Evolutionary conservation across 1,284 basidiomycete genomes (phyloP).

Genomic region (Neonothopanus nambi): DNA sequence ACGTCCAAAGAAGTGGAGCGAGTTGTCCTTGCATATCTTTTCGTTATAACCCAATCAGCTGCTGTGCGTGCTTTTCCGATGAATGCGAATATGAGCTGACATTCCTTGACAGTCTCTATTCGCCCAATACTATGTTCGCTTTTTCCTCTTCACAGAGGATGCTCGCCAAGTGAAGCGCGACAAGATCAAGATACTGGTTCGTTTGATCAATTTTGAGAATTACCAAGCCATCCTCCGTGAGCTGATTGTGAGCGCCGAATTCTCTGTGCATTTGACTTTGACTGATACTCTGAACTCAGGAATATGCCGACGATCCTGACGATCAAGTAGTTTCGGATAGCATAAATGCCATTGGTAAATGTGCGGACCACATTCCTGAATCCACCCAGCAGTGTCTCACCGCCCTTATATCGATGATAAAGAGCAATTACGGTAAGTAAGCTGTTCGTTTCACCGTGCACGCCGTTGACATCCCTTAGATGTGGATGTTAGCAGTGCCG

Average conservation of each 20-base stretch:
- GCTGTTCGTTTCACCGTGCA: not conserved
- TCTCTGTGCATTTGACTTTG: constrained; percentile 4
- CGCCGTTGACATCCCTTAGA: constrained; percentile 41
- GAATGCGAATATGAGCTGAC: constrained; percentile 8
- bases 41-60: constrained; percentile 57
- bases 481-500: constrained; percentile 71
- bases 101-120: constrained; percentile 52
- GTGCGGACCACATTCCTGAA: constrained; percentile 67
- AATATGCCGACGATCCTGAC: constrained; percentile 74
- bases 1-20: constrained; percentile 69
- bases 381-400: constrained; percentile 71
- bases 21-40: constrained; percentile 71
- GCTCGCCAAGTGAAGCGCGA: constrained; percentile 61
- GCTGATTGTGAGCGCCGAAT: constrained; percentile 62
- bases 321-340: constrained; percentile 71
- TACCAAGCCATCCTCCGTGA: constrained; percentile 74
- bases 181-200: constrained; percentile 74
- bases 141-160: constrained; percentile 73
- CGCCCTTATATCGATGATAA: constrained; percentile 77
- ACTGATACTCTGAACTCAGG: constrained; percentile 48
- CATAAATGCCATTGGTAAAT: constrained; percentile 77
- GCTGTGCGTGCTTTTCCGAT: constrained; percentile 49
- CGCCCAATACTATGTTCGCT: constrained; percentile 57
- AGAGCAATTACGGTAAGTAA: constrained; percentile 66
- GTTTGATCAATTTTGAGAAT: constrained; percentile 66